Percentiles rank a stretch among this genome's conserved stretches.
phyloP scores from a whole-genome alignment of 345 rosid species.

The Viola odorata region DNA sequence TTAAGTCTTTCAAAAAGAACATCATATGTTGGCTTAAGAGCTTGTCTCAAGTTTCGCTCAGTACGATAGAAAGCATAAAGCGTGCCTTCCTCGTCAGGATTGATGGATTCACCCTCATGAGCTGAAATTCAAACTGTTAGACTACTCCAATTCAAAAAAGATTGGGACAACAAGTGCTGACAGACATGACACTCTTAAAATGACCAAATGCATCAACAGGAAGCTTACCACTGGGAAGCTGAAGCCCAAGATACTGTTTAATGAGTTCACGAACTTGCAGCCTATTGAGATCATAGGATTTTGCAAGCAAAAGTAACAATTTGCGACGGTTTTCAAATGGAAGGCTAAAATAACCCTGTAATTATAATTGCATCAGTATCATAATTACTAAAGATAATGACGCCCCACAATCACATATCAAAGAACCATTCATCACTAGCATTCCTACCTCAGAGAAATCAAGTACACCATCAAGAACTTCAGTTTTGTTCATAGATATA shows the following conservation, averaged over 20 bases:
- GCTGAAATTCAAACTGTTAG: constrained; percentile 28
- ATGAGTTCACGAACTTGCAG: constrained; percentile 62
- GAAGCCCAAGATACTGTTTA: constrained; percentile 80
- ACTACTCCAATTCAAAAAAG: constrained; percentile 5
- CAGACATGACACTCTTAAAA: background rate
- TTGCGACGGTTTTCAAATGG: constrained; percentile 50
- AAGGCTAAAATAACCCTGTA: constrained; percentile 72
- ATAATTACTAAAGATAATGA: no score
- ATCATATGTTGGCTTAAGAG: constrained; percentile 74
- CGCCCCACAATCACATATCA: no score
- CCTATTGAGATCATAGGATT: constrained; percentile 74
- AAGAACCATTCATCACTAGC: background rate
- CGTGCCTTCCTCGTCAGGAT: constrained; percentile 39
- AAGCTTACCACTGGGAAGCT: constrained; percentile 41
- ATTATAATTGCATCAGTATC: background rate
- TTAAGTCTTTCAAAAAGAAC: constrained; percentile 78
- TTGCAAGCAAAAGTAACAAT: constrained; percentile 57
- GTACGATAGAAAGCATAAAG: constrained; percentile 66
- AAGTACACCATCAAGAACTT: constrained; percentile 63
- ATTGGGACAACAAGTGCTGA: background rate
- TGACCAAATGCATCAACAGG: background rate
- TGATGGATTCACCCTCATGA: constrained; percentile 29
- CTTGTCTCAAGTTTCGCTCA: constrained; percentile 75
- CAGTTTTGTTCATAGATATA: constrained; percentile 64
- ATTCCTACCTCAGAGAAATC: constrained; percentile 63